Conservation (phyloP, 345 rosid species). For the Lepidium sativum region DNA sequence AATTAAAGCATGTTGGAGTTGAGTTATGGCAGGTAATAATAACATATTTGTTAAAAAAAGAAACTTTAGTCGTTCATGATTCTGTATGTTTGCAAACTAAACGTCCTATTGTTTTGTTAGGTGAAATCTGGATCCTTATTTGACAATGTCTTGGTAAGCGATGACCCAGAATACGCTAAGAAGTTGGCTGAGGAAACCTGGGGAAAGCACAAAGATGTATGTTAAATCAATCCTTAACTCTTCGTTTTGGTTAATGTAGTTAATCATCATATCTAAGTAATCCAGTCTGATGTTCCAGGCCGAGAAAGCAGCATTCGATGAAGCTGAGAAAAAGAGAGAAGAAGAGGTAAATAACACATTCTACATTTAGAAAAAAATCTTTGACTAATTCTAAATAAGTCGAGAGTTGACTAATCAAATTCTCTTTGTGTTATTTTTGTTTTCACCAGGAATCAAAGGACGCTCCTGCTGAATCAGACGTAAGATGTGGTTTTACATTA, state of each 20-base stretch:
- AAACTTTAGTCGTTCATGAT: neutral
- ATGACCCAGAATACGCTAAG: conserved; percentile 77
- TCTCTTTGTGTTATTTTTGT: neutral
- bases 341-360: conserved; percentile 53
- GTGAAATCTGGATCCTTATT: conserved; percentile 92
- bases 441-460: conserved; percentile 57
- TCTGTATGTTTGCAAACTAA: neutral
- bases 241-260: conserved; percentile 1
- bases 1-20: conserved; percentile 83
- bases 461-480: conserved; percentile 61
- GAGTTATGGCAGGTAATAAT: conserved; percentile 95
- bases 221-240: conserved; percentile 1
- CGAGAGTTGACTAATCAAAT: neutral
- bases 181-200: conserved; percentile 78
- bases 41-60: neutral
- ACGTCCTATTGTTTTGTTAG: neutral
- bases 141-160: conserved; percentile 60
- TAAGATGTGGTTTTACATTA: conserved; percentile 28
- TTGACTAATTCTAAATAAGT: neutral
- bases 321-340: conserved; percentile 72
- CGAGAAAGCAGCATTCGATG: conserved; percentile 94
- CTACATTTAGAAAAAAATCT: neutral
- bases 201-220: conserved; percentile 85
- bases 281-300: conserved; percentile 43
- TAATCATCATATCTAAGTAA: neutral